phyloP scores from a whole-genome alignment of 768 basidiomycete genomes.

The Boletus rufocinnamomeus region DNA sequence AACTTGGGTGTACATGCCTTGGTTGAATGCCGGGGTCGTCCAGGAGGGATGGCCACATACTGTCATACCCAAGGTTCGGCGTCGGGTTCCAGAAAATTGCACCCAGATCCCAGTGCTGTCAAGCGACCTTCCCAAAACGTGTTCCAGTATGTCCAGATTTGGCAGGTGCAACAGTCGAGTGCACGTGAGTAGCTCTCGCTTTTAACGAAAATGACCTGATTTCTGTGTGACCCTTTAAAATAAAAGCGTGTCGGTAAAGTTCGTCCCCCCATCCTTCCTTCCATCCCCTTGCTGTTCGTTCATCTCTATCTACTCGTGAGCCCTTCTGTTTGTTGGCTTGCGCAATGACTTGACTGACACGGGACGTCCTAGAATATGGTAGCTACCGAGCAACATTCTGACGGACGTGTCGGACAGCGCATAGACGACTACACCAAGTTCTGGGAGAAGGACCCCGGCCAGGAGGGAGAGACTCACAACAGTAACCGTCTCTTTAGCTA shows the following conservation, averaged over 20 bases:
- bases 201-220: conserved; percentile 22
- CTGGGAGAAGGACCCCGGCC: conserved; percentile 82
- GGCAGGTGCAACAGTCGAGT: not conserved
- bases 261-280: not conserved
- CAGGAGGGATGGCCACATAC: no score
- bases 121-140: not conserved
- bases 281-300: not conserved
- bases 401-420: conserved; percentile 65
- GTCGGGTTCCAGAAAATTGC: not conserved
- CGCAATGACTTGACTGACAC: not conserved
- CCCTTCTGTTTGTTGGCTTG: not conserved
- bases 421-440: conserved; percentile 87
- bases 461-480: conserved; percentile 67
- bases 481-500: conserved; percentile 79
- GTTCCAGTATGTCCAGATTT: not conserved
- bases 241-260: conserved; percentile 1
- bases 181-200: conserved; percentile 1
- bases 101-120: not conserved
- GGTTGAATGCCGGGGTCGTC: no score
- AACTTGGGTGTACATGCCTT: no score
- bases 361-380: conserved; percentile 2
- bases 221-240: conserved; percentile 17
- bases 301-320: conserved; percentile 1
- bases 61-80: not conserved
- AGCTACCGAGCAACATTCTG: conserved; percentile 38